These are phyloP conservation scores for Oryza brachyantha DNA, from an alignment of 176 grass and related monocot species.

Conservation along the genomic window DNA sequence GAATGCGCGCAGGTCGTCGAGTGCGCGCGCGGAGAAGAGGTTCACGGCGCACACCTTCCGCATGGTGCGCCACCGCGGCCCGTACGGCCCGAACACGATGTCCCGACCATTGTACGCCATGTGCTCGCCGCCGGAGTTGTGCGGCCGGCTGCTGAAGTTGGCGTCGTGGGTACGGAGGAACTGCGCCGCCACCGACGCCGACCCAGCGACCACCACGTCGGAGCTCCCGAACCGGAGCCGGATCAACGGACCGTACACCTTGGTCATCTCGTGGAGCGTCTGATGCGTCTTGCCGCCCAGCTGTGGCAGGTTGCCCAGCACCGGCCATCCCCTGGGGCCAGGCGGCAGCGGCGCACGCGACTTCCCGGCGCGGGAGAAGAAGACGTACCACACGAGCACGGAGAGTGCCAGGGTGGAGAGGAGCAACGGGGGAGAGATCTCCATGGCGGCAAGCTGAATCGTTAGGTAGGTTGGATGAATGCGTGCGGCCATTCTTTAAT, in stretches of 20 bases:
- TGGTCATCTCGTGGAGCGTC: conserved; percentile 45
- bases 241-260: conserved; percentile 55
- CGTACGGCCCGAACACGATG: conserved; percentile 83
- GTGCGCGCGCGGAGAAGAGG: conserved; percentile 61
- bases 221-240: conserved; percentile 57
- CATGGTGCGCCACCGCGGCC: conserved; percentile 59
- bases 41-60: conserved; percentile 59
- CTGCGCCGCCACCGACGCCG: conserved; percentile 37
- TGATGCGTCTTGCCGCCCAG: conserved; percentile 68
- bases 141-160: conserved; percentile 65
- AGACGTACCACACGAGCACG: neutral
- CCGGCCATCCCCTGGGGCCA: conserved; percentile 63
- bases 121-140: conserved; percentile 81
- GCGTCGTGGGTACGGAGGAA: conserved; percentile 68
- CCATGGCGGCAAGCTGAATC: neutral
- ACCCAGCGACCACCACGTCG: conserved; percentile 63
- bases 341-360: conserved; percentile 32
- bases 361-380: neutral
- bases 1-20: conserved; percentile 46
- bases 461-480: neutral
- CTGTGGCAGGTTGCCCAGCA: conserved; percentile 75
- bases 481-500: neutral
- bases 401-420: neutral
- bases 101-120: conserved; percentile 88
- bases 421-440: neutral